These are phyloP conservation scores for Podosphaera xanthii DNA, from an alignment of 2,329 filamentous ascomycete species.

Conservation along the genomic window DNA sequence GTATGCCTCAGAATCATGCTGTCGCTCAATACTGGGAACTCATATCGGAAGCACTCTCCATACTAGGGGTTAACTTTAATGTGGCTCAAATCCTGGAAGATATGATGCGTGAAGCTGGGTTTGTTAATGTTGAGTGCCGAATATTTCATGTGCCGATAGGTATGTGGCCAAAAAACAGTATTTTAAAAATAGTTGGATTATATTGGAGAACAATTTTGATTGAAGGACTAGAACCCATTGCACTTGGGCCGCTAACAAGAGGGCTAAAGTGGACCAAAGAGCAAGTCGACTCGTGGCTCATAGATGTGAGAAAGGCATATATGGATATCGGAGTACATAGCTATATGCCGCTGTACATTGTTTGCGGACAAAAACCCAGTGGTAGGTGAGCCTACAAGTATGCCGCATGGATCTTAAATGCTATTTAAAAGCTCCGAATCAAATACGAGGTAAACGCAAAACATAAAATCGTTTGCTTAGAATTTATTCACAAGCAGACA, in stretches of 20 bases:
- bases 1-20: constrained; percentile 19
- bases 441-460: too few relatives aligned
- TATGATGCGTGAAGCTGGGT: constrained; percentile 27
- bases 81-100: constrained; percentile 21
- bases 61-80: constrained; percentile 25
- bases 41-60: constrained; percentile 22
- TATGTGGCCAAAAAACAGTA: constrained; percentile 20
- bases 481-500: too few relatives aligned
- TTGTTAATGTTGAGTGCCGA: constrained; percentile 22
- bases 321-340: constrained; percentile 19
- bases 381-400: not conserved
- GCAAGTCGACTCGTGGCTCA: constrained; percentile 25
- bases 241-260: constrained; percentile 27
- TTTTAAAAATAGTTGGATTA: constrained; percentile 27
- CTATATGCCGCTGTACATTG: constrained; percentile 33
- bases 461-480: too few relatives aligned
- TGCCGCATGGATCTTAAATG: too few relatives aligned
- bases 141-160: constrained; percentile 26
- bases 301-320: constrained; percentile 26
- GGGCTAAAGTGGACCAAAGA: constrained; percentile 25
- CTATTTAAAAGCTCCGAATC: too few relatives aligned
- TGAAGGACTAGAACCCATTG: constrained; percentile 27
- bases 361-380: constrained; percentile 29
- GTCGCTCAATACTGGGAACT: constrained; percentile 25
- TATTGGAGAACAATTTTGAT: constrained; percentile 28